Evolutionary conservation across 2,329 filamentous ascomycete species (phyloP).

Genomic region (Amylocarpus encephaloides): DNA sequence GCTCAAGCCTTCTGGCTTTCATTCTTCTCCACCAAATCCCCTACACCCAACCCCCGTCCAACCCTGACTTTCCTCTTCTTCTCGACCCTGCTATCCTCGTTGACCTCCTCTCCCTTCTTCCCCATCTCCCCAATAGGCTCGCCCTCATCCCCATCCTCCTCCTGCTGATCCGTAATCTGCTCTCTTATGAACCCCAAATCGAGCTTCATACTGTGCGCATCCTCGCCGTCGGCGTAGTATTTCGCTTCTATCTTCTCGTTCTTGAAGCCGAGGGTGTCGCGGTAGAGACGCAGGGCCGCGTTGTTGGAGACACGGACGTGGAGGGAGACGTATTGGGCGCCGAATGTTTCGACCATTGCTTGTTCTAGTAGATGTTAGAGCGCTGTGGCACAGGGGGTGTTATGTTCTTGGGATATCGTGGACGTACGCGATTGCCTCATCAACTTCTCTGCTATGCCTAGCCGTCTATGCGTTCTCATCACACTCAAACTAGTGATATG

Average conservation of each 20-base stretch:
- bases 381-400: not conserved
- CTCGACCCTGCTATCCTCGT: conserved; percentile 40
- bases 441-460: conserved; percentile 93
- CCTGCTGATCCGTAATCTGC: conserved; percentile 44
- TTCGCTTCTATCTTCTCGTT: conserved; percentile 80
- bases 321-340: conserved; percentile 85
- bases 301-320: conserved; percentile 93
- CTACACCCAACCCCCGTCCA: conserved; percentile 72
- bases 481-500: conserved; percentile 95
- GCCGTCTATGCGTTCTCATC: conserved; percentile 86
- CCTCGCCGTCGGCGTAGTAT: conserved; percentile 97
- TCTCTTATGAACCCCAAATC: conserved; percentile 58
- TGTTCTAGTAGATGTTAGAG: conserved; percentile 50
- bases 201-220: conserved; percentile 90
- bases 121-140: conserved; percentile 64
- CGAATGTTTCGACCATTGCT: conserved; percentile 94
- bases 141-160: conserved; percentile 54
- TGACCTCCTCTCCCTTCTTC: conserved; percentile 33
- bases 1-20: conserved; percentile 45
- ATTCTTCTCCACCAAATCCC: conserved; percentile 66
- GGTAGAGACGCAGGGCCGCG: conserved; percentile 86
- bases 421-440: conserved; percentile 90
- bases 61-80: conserved; percentile 82
- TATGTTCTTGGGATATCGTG: not conserved
- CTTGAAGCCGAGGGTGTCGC: conserved; percentile 83